A percentile compares a stretch with the other conserved stretches of the same genome.
Conservation (phyloP, 495 filamentous ascomycete genomes). For the Talaromyces wortmannii region DNA sequence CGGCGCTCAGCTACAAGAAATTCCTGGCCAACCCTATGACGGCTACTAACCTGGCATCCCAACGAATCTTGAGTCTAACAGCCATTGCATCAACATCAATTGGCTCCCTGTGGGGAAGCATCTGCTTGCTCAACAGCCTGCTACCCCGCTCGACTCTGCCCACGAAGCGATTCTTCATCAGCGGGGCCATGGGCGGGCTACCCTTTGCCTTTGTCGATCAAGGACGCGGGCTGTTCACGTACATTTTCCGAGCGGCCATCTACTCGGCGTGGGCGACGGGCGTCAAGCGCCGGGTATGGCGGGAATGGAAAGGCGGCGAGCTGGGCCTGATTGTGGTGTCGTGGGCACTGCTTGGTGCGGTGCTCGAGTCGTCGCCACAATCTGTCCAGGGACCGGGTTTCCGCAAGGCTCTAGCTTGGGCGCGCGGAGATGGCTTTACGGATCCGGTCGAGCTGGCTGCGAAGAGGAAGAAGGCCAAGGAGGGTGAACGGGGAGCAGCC, state of each 20-base stretch:
- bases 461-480: constrained; percentile 25
- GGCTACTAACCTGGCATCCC: constrained; percentile 55
- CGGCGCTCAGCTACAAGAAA: constrained; percentile 55
- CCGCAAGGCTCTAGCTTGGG: constrained; percentile 66
- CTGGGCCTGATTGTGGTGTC: constrained; percentile 72
- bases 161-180: constrained; percentile 78
- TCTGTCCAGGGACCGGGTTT: constrained; percentile 61
- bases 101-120: constrained; percentile 75
- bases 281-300: constrained; percentile 78
- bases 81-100: constrained; percentile 71
- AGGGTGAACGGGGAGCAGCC: constrained; percentile 4
- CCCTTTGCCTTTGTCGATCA: constrained; percentile 65
- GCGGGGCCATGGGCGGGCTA: constrained; percentile 74
- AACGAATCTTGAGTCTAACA: constrained; percentile 57
- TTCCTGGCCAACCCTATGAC: constrained; percentile 60
- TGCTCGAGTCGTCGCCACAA: constrained; percentile 65
- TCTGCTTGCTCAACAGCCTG: constrained; percentile 78
- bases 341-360: constrained; percentile 67
- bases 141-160: constrained; percentile 71
- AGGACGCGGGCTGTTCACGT: constrained; percentile 60
- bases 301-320: constrained; percentile 72
- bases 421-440: constrained; percentile 63
- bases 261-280: constrained; percentile 88
- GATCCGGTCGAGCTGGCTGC: constrained; percentile 32
- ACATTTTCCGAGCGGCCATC: constrained; percentile 63